These are phyloP conservation scores for Coprinopsis sp. DNA, from an alignment of 768 basidiomycete species.

Conservation along the genomic window DNA sequence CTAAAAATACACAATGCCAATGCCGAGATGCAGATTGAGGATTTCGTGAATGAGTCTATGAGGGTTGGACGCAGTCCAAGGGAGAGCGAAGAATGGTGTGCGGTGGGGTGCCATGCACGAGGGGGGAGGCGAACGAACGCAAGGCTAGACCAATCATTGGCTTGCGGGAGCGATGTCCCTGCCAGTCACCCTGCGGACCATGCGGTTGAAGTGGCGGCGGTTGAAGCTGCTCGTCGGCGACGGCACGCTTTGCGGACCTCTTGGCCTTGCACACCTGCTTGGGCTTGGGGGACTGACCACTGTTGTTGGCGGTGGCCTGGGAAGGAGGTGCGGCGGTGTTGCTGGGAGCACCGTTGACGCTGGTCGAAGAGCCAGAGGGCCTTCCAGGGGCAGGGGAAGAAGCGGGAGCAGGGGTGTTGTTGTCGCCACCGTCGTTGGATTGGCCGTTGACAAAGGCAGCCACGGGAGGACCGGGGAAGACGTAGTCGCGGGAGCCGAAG, in stretches of 20 bases:
- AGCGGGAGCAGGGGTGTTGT: background rate
- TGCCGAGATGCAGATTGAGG: too few relatives aligned
- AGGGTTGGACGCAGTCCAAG: too few relatives aligned
- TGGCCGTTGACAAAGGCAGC: conserved; percentile 4
- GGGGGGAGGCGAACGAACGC: too few relatives aligned
- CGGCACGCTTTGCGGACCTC: background rate
- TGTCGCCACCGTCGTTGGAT: background rate
- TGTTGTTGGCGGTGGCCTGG: background rate
- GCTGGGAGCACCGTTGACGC: background rate
- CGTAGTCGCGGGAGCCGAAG: conserved; percentile 3
- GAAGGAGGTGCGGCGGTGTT: background rate
- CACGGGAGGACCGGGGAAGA: conserved; percentile 9
- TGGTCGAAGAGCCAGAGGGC: background rate
- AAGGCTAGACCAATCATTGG: too few relatives aligned
- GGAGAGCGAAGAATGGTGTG: too few relatives aligned
- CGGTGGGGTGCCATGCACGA: too few relatives aligned
- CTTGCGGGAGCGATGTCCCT: too few relatives aligned
- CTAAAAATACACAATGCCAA: too few relatives aligned
- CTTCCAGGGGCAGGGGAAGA: background rate
- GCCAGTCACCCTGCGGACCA: conserved; percentile 25
- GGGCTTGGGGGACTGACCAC: background rate
- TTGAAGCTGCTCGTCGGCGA: conserved; percentile 7
- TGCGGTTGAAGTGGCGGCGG: conserved; percentile 28
- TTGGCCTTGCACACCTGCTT: conserved; percentile 5
- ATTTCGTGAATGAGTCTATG: too few relatives aligned